These are phyloP conservation scores for Calocybe gambosa DNA, from an alignment of 1,284 basidiomycete species.

Conservation along the genomic window DNA sequence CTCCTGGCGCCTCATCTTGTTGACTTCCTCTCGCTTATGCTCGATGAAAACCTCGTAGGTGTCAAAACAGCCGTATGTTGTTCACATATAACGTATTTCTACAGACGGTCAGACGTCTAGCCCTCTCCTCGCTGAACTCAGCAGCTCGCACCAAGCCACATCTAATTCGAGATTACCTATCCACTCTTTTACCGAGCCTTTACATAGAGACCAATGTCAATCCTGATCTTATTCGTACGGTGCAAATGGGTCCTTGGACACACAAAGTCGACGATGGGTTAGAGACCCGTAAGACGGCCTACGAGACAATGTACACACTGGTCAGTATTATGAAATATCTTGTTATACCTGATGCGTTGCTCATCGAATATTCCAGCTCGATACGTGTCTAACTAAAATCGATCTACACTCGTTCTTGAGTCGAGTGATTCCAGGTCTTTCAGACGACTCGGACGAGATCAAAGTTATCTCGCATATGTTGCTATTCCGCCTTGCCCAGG, in stretches of 20 bases:
- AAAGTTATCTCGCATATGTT: slow-evolving; percentile 97
- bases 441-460: slow-evolving; percentile 92
- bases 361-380: slow-evolving; percentile 49
- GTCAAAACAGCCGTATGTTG: not conserved
- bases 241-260: slow-evolving; percentile 98
- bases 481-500: slow-evolving; percentile 83
- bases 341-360: too few relatives aligned
- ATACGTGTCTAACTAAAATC: slow-evolving; percentile 83
- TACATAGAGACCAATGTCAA: slow-evolving; percentile 85
- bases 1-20: slow-evolving; percentile 80
- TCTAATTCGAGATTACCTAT: slow-evolving; percentile 82
- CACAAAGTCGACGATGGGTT: slow-evolving; percentile 92
- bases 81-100: slow-evolving; percentile 4
- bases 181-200: slow-evolving; percentile 71
- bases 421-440: slow-evolving; percentile 78
- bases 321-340: slow-evolving; percentile 44
- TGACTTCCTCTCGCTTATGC: slow-evolving; percentile 86
- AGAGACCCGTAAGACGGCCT: slow-evolving; percentile 93
- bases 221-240: slow-evolving; percentile 80
- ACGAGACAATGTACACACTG: slow-evolving; percentile 95
- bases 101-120: slow-evolving; percentile 82
- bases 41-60: slow-evolving; percentile 78
- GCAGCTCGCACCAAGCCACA: slow-evolving; percentile 93
- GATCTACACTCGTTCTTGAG: slow-evolving; percentile 83
- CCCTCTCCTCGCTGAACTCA: slow-evolving; percentile 87